Evolutionary conservation across 257 asterid species (phyloP).

Genomic region (Solanum bulbocastanum): DNA sequence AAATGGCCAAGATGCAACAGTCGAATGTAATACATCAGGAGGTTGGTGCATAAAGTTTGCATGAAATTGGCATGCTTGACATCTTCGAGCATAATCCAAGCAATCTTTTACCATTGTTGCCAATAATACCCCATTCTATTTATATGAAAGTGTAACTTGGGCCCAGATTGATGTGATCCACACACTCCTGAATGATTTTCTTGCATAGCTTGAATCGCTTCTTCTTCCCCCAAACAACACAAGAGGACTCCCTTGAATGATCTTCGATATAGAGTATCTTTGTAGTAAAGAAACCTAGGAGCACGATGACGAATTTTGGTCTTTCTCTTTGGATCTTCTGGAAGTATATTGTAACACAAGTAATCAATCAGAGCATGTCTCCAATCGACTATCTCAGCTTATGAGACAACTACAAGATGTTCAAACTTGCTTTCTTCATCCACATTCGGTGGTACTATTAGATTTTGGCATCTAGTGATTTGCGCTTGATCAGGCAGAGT

Average conservation of each 20-base stretch:
- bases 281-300: too few relatives aligned
- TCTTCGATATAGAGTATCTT: too few relatives aligned
- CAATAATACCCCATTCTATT: too few relatives aligned
- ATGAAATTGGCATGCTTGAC: neutral
- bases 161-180: neutral
- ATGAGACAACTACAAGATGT: neutral
- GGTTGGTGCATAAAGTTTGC: neutral
- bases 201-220: neutral
- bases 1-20: neutral
- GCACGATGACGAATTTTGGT: too few relatives aligned
- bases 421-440: neutral
- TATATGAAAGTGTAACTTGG: neutral
- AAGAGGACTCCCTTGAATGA: too few relatives aligned
- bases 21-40: neutral
- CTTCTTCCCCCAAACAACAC: too few relatives aligned
- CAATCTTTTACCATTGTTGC: neutral
- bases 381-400: neutral
- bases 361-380: too few relatives aligned
- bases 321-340: too few relatives aligned
- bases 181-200: neutral
- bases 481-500: neutral
- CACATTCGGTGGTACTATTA: neutral
- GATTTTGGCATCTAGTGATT: too few relatives aligned
- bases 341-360: neutral
- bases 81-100: neutral